Conservation (phyloP, 2,329 filamentous ascomycete genomes). For the Aspergillus ustus region DNA sequence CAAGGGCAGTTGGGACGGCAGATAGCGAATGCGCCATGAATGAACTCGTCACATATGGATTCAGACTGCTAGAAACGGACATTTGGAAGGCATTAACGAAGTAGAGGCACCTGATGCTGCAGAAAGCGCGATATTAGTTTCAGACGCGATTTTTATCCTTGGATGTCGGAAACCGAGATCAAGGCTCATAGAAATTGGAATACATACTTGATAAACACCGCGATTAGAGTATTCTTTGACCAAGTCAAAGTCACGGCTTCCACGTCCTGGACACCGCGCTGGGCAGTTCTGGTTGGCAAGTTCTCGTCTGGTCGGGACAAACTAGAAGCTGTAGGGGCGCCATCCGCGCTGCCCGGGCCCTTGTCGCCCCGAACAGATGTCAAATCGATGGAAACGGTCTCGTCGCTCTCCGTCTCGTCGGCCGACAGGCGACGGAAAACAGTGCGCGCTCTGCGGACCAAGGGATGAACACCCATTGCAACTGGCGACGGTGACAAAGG, state of each 20-base stretch:
- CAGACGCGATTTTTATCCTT: too few relatives aligned
- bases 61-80: constrained; percentile 43
- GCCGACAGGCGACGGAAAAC: neutral
- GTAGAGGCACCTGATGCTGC: constrained; percentile 45
- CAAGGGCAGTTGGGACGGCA: constrained; percentile 58
- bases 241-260: constrained; percentile 52
- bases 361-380: neutral
- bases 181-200: too few relatives aligned
- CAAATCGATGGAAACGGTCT: neutral
- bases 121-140: too few relatives aligned
- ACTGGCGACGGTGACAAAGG: neutral
- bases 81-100: constrained; percentile 43
- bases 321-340: too few relatives aligned
- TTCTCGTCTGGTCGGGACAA: too few relatives aligned
- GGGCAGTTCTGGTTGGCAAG: constrained; percentile 23
- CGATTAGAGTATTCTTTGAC: constrained; percentile 43
- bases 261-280: constrained; percentile 48
- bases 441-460: constrained; percentile 1
- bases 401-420: neutral
- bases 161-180: too few relatives aligned
- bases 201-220: constrained; percentile 39
- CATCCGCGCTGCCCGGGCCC: neutral
- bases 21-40: constrained; percentile 59
- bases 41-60: constrained; percentile 54
- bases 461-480: constrained; percentile 2